Evolutionary conservation across 2,329 filamentous ascomycete genomes (phyloP).

Genomic region (Trichoderma guizhouense): DNA sequence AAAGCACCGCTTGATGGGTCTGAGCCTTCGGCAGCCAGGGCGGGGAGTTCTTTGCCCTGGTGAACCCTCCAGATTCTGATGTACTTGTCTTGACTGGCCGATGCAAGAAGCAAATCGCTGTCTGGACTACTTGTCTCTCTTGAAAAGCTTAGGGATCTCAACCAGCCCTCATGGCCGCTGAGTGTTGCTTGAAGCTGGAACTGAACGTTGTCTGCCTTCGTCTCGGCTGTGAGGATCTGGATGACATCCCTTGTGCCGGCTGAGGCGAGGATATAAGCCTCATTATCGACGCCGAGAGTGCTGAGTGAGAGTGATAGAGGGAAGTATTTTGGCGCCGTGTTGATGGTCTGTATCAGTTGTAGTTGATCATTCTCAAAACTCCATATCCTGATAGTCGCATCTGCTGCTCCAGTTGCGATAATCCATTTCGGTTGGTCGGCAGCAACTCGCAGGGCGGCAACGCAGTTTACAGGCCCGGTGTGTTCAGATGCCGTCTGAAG

Average conservation of each 20-base stretch:
- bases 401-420: slow-evolving; percentile 78
- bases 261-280: slow-evolving; percentile 69
- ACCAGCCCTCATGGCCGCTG: slow-evolving; percentile 90
- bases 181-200: slow-evolving; percentile 76
- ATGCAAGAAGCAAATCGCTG: slow-evolving; percentile 78
- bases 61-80: slow-evolving; percentile 89
- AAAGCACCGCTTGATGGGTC: slow-evolving; percentile 58
- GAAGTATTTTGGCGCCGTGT: slow-evolving; percentile 74
- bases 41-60: slow-evolving; percentile 62
- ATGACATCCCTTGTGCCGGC: slow-evolving; percentile 81
- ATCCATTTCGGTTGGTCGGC: slow-evolving; percentile 36
- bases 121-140: slow-evolving; percentile 52
- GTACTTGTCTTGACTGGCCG: slow-evolving; percentile 96
- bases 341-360: slow-evolving; percentile 65
- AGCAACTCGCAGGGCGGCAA: slow-evolving; percentile 42
- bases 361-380: slow-evolving; percentile 49
- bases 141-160: slow-evolving; percentile 78
- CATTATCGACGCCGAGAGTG: slow-evolving; percentile 49
- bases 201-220: slow-evolving; percentile 35
- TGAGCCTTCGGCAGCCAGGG: slow-evolving; percentile 49
- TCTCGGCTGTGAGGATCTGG: slow-evolving; percentile 68
- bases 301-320: slow-evolving; percentile 73
- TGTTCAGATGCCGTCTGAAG: slow-evolving; percentile 61
- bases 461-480: slow-evolving; percentile 70
- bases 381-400: slow-evolving; percentile 73